Evolutionary conservation across 1,284 basidiomycete genomes (phyloP), one percentile per base, ranked within the genome.

Genomic region (Irpex sp.): DNA sequence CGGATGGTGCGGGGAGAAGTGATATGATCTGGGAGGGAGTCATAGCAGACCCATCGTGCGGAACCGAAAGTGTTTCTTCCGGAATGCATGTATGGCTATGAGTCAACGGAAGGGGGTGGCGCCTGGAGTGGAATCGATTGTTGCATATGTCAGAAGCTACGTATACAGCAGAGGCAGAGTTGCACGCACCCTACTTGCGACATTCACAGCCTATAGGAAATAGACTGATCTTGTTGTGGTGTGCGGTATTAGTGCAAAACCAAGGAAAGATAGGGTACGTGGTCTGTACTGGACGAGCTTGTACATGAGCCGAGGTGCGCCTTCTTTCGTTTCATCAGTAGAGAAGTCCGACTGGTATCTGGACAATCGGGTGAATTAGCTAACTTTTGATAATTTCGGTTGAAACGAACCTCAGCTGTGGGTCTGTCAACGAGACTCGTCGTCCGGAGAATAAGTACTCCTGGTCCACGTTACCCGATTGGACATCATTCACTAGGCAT

Each of bases 261-360:
- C 60, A 13, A 65, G 48, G 38, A 65, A 62, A 37, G 58, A 65
- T 11, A 65, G 54, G 9, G 62, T 59, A 15, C 58, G 57, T 17
- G 64, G 64, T 11, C 61, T 51, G 48, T 62, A 60, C 37, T 58
- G 60, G 1, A 57, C 48, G n/a, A 65, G 54, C 64, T 62, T 65
- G 47, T 48, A 44, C 58, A 65, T 52, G 6, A 65, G 59, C 4
- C 26, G 17, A 17, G 65, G 65, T 5, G 61, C 64, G 34, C 60
- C 64, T 6, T 37, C 56, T 2, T 38, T 48, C 65, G 65, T 67
- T 57, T 67, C 65, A 11, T 51, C 48, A 8, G 31, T 37, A 15
- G 58, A 57, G 1, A 67, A 59, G 54, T 67, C 65, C 5, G 65
- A 65, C 64, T 64, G 65, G 63, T 66, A 34, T 15, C 13, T 19